A percentile compares a stretch with the other conserved stretches of the same genome.
These are phyloP conservation scores for Fomitopsis schrenkii DNA, from an alignment of 1,284 basidiomycete genomes.

Conservation along the genomic window DNA sequence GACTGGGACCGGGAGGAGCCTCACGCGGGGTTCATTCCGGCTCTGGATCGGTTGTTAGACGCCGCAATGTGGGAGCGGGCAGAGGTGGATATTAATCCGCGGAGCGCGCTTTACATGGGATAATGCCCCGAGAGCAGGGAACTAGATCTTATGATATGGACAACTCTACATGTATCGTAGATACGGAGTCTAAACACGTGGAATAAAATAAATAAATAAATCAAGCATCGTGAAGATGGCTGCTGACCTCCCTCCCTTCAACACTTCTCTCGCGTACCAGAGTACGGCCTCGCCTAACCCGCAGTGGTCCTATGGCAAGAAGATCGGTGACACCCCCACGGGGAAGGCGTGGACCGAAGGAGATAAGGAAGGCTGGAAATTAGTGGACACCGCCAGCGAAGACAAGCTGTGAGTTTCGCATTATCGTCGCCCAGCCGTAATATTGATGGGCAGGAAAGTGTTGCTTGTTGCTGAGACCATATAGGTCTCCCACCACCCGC, in stretches of 20 bases:
- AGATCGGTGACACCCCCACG: conserved; percentile 39
- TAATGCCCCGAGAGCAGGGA: no score
- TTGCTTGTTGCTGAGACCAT: not conserved
- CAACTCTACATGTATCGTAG: no score
- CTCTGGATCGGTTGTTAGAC: no score
- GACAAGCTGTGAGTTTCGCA: conserved; percentile 35
- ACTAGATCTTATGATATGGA: no score
- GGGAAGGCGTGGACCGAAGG: conserved; percentile 46
- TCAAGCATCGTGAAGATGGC: not conserved
- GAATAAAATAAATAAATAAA: no score
- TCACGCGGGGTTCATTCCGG: no score
- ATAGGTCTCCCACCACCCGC: conserved; percentile 53
- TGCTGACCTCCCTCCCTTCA: conserved; percentile 1
- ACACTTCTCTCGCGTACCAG: conserved; percentile 5
- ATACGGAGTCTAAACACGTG: no score
- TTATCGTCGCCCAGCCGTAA: not conserved
- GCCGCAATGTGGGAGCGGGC: no score
- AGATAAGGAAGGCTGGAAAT: conserved; percentile 49
- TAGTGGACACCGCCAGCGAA: conserved; percentile 45
- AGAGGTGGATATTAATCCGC: no score
- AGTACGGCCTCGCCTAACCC: conserved; percentile 53
- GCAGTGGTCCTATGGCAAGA: conserved; percentile 53
- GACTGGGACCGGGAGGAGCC: no score
- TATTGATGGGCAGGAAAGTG: conserved; percentile 8
- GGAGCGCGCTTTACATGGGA: no score